Evolutionary conservation across 306 rosid genomes (phyloP).

Genomic region (Elaeagnus macrophylla): DNA sequence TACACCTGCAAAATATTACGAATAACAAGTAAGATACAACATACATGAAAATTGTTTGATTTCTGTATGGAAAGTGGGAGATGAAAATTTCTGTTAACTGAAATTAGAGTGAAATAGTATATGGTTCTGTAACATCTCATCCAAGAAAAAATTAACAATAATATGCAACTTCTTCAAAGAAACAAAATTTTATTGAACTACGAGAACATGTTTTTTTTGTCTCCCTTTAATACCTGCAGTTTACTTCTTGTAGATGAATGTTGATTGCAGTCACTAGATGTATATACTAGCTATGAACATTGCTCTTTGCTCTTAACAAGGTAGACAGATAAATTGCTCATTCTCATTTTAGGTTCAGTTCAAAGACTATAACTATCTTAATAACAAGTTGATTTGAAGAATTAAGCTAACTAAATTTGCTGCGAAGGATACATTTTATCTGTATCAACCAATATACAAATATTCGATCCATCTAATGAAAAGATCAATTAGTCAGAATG

Average conservation of each 20-base stretch:
- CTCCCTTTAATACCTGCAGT: background rate
- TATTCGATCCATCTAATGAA: background rate
- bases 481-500: background rate
- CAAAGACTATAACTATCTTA: background rate
- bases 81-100: background rate
- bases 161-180: background rate
- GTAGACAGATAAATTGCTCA: too few relatives aligned
- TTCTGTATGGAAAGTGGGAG: constrained; percentile 1
- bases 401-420: background rate
- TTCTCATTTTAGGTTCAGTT: background rate
- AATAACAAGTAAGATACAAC: constrained; percentile 4
- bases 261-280: too few relatives aligned
- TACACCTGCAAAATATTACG: constrained; percentile 49
- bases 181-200: background rate
- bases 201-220: background rate
- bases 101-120: background rate
- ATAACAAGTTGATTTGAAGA: too few relatives aligned
- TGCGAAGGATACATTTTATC: background rate
- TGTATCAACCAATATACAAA: background rate
- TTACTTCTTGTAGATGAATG: background rate
- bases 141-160: background rate
- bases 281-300: too few relatives aligned
- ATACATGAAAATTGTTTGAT: background rate
- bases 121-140: background rate
- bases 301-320: too few relatives aligned